Percentiles rank a stretch among this genome's conserved stretches.
phyloP scores from a whole-genome alignment of 2,329 filamentous ascomycete species.

The Colletotrichum paranaense region DNA sequence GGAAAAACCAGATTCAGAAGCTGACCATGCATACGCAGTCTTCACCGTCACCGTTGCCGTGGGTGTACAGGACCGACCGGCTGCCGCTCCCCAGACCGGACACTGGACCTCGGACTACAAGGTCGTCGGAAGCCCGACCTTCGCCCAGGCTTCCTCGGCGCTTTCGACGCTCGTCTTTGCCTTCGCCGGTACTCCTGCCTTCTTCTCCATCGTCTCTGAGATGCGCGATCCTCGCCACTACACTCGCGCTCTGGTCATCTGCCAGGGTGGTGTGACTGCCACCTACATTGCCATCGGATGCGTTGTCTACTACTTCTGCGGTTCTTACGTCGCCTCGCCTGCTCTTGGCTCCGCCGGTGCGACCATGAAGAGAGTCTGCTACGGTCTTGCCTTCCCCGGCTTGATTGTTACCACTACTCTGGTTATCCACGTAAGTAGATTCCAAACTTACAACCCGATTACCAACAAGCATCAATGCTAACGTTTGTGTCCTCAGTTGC shows the following conservation, averaged over 20 bases:
- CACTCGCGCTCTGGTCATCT: slow-evolving; percentile 42
- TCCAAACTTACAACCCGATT: fast-evolving
- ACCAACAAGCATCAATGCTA: neutral
- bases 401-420: slow-evolving; percentile 43
- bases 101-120: slow-evolving; percentile 45
- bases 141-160: slow-evolving; percentile 57
- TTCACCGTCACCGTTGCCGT: slow-evolving; percentile 45
- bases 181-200: slow-evolving; percentile 50
- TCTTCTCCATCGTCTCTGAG: slow-evolving; percentile 47
- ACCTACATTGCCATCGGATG: slow-evolving; percentile 48
- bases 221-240: slow-evolving; percentile 48
- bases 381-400: slow-evolving; percentile 51
- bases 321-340: slow-evolving; percentile 57
- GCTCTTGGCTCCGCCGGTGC: slow-evolving; percentile 57
- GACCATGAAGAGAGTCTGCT: slow-evolving; percentile 55
- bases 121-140: slow-evolving; percentile 69
- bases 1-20: neutral
- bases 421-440: slow-evolving; percentile 41
- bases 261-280: slow-evolving; percentile 42
- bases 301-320: slow-evolving; percentile 59
- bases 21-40: slow-evolving; percentile 28
- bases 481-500: slow-evolving; percentile 24
- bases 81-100: slow-evolving; percentile 38
- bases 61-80: slow-evolving; percentile 43
- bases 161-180: slow-evolving; percentile 50